Evolutionary conservation across 208 protist species (phyloP).

Genomic region (Vickermania ingenoplastis): DNA sequence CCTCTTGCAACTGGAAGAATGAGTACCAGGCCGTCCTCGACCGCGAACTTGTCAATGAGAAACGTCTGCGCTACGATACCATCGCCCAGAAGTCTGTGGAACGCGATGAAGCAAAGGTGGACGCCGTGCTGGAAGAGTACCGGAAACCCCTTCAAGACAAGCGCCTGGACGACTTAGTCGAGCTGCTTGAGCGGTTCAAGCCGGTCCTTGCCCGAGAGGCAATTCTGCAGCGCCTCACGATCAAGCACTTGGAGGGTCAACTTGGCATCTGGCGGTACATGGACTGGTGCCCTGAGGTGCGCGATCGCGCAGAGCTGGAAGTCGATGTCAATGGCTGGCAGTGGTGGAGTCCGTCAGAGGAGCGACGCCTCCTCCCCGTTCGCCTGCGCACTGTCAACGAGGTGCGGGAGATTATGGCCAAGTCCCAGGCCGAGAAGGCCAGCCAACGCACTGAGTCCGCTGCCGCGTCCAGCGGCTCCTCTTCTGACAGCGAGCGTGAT

Average conservation of each 20-base stretch:
- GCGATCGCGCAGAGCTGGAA: conserved; percentile 86
- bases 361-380: conserved; percentile 77
- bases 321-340: conserved; percentile 79
- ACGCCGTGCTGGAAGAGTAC: conserved; percentile 82
- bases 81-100: conserved; percentile 69
- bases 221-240: conserved; percentile 89
- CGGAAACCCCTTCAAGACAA: conserved; percentile 73
- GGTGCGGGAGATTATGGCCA: conserved; percentile 82
- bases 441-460: conserved; percentile 39
- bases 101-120: conserved; percentile 77
- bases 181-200: conserved; percentile 88
- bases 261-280: conserved; percentile 89
- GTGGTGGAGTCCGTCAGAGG: conserved; percentile 82
- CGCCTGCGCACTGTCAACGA: conserved; percentile 84
- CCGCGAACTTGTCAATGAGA: conserved; percentile 82
- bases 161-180: conserved; percentile 78
- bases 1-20: conserved; percentile 65
- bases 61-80: conserved; percentile 82
- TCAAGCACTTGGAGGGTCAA: conserved; percentile 90
- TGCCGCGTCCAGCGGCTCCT: conserved; percentile 29
- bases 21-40: conserved; percentile 74
- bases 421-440: conserved; percentile 69
- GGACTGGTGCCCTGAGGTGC: conserved; percentile 90
- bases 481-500: conserved; percentile 66
- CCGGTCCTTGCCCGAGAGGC: conserved; percentile 87